Evolutionary conservation across 495 filamentous ascomycete genomes (phyloP).

Genomic region (Penicillium silybi): DNA sequence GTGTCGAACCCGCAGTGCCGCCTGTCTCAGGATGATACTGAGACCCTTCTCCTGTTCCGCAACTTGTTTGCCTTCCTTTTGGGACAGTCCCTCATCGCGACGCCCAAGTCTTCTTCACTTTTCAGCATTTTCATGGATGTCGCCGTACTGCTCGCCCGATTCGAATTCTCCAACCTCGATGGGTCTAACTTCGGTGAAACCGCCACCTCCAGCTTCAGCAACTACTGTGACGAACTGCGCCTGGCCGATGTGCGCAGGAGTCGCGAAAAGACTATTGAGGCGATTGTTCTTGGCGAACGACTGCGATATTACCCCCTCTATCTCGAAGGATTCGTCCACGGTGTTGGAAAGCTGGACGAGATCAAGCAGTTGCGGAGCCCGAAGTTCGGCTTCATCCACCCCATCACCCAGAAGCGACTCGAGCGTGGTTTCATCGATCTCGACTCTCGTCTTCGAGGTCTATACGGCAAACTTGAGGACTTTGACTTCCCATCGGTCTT

Average conservation of each 20-base stretch:
- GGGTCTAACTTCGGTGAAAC: conserved; percentile 78
- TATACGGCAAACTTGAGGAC: conserved; percentile 64
- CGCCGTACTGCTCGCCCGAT: conserved; percentile 61
- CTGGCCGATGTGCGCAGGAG: conserved; percentile 78
- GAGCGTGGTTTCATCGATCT: conserved; percentile 81
- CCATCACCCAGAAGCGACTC: conserved; percentile 69
- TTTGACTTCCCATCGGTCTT: conserved; percentile 93
- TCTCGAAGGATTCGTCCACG: conserved; percentile 87
- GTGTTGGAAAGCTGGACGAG: conserved; percentile 81
- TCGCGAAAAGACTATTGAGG: conserved; percentile 87
- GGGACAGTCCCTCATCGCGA: conserved; percentile 76
- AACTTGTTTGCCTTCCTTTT: conserved; percentile 90
- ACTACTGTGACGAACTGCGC: conserved; percentile 69
- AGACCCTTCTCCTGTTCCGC: conserved; percentile 68
- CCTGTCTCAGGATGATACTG: conserved; percentile 55
- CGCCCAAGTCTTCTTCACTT: conserved; percentile 57
- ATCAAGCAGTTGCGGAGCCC: conserved; percentile 64
- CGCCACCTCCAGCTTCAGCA: conserved; percentile 70
- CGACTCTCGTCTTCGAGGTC: conserved; percentile 58
- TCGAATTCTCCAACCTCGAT: conserved; percentile 76
- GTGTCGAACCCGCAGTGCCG: conserved; percentile 35
- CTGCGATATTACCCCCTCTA: conserved; percentile 81
- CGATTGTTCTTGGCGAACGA: conserved; percentile 77
- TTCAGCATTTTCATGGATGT: conserved; percentile 75
- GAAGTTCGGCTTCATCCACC: conserved; percentile 63